Conservation (phyloP, 345 rosid genomes). For the Sisymbrium altissimum region DNA sequence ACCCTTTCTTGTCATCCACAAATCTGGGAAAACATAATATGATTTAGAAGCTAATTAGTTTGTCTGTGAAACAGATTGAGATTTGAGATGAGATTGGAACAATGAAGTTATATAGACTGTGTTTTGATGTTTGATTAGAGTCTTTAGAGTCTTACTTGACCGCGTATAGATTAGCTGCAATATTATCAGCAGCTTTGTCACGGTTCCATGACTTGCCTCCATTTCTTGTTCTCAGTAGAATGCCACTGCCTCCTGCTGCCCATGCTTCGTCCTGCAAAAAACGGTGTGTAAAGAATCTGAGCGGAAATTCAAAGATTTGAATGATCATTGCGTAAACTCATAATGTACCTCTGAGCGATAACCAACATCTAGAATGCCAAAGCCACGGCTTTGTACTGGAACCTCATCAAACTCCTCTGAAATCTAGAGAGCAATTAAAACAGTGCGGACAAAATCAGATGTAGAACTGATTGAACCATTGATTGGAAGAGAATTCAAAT, state of each 20-base stretch:
- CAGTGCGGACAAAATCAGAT: neutral
- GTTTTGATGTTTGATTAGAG: neutral
- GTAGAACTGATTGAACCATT: neutral
- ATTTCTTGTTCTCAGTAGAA: conserved; percentile 80
- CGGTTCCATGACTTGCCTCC: conserved; percentile 94
- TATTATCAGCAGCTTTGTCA: conserved; percentile 95
- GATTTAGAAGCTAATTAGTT: neutral
- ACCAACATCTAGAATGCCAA: conserved; percentile 96
- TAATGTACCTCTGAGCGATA: conserved; percentile 73
- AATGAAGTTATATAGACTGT: neutral
- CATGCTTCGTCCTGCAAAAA: conserved; percentile 88
- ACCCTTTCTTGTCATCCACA: conserved; percentile 73
- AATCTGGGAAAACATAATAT: conserved; percentile 44
- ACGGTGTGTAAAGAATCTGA: neutral
- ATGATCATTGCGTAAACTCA: neutral
- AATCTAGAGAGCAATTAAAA: conserved; percentile 39
- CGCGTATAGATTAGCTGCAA: conserved; percentile 92
- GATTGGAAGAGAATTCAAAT: neutral
- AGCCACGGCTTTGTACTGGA: conserved; percentile 88
- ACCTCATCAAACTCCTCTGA: conserved; percentile 80
- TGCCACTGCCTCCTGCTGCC: conserved; percentile 98
- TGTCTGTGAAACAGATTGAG: neutral
- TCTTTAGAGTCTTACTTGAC: conserved; percentile 73
- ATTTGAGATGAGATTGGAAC: conserved; percentile 2
- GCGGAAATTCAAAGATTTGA: neutral